A percentile compares a stretch with the other conserved stretches of the same genome.
These are phyloP conservation scores for Fusarium lyarnte DNA, from an alignment of 2,329 filamentous ascomycete genomes.

Conservation along the genomic window DNA sequence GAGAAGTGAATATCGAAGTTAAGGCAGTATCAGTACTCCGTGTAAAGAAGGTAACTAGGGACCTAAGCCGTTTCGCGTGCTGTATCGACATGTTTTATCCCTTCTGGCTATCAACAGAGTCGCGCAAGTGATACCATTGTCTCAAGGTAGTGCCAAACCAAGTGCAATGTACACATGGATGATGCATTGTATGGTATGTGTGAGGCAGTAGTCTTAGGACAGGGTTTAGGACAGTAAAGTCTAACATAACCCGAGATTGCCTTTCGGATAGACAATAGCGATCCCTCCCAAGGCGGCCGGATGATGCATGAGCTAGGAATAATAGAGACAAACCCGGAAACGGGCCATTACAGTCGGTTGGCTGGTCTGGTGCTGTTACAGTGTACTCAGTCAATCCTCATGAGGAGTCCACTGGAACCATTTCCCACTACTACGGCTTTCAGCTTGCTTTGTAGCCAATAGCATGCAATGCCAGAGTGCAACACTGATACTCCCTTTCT, in stretches of 20 bases:
- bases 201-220: slow-evolving; percentile 28
- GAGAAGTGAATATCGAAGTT: neutral
- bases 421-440: slow-evolving; percentile 26
- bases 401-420: slow-evolving; percentile 20
- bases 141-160: slow-evolving; percentile 39
- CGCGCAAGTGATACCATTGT: slow-evolving; percentile 40
- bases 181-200: slow-evolving; percentile 31
- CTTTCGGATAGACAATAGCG: slow-evolving; percentile 32
- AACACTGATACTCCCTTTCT: slow-evolving; percentile 18
- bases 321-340: slow-evolving; percentile 17
- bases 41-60: neutral
- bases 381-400: slow-evolving; percentile 4
- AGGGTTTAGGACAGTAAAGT: slow-evolving; percentile 35
- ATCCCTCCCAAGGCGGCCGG: slow-evolving; percentile 12
- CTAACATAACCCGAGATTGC: slow-evolving; percentile 42
- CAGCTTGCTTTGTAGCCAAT: slow-evolving; percentile 1
- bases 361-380: slow-evolving; percentile 8
- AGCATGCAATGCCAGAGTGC: slow-evolving; percentile 11
- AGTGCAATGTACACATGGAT: slow-evolving; percentile 25
- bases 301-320: slow-evolving; percentile 13
- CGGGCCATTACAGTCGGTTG: slow-evolving; percentile 31
- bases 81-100: slow-evolving; percentile 17
- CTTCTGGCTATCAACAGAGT: slow-evolving; percentile 14
- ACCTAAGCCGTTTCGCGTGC: slow-evolving; percentile 17
- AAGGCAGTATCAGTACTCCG: neutral